These are phyloP conservation scores for Talaromyces marneffei DNA, from an alignment of 2,329 filamentous ascomycete genomes.

Conservation along the genomic window DNA sequence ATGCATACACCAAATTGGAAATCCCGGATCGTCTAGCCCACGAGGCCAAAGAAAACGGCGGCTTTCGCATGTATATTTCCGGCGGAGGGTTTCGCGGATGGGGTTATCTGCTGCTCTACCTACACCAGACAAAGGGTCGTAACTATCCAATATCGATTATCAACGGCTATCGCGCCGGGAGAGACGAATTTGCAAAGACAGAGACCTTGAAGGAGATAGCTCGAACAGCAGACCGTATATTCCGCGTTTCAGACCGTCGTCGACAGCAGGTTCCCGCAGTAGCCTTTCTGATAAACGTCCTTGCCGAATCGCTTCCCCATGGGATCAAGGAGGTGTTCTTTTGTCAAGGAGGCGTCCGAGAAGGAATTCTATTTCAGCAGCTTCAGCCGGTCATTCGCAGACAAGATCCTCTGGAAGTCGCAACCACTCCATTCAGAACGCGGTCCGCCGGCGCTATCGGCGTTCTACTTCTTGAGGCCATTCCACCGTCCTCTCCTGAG, in stretches of 20 bases:
- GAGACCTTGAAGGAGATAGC: constrained; percentile 40
- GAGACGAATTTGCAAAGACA: constrained; percentile 56
- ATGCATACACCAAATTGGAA: constrained; percentile 54
- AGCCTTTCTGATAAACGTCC: constrained; percentile 68
- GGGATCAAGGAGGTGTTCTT: constrained; percentile 70
- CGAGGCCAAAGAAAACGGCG: constrained; percentile 39
- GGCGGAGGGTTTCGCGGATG: constrained; percentile 91
- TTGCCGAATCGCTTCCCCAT: constrained; percentile 60
- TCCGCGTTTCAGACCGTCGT: constrained; percentile 73
- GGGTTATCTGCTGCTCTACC: constrained; percentile 73
- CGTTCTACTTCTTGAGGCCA: constrained; percentile 43
- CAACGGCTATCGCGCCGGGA: constrained; percentile 67
- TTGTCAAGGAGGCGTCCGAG: constrained; percentile 79
- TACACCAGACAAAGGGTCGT: constrained; percentile 58
- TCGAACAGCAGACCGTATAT: constrained; percentile 37
- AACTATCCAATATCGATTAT: constrained; percentile 81
- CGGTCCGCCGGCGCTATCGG: constrained; percentile 44
- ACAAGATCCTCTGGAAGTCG: constrained; percentile 60
- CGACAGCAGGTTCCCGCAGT: constrained; percentile 80
- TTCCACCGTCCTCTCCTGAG: constrained; percentile 35
- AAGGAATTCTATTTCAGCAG: constrained; percentile 71
- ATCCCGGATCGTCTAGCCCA: constrained; percentile 51
- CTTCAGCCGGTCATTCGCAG: constrained; percentile 57
- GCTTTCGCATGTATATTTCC: constrained; percentile 72
- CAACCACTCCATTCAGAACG: constrained; percentile 50